Conservation (phyloP, 768 basidiomycete species). For the Phlebiopsis flavidoalba region DNA sequence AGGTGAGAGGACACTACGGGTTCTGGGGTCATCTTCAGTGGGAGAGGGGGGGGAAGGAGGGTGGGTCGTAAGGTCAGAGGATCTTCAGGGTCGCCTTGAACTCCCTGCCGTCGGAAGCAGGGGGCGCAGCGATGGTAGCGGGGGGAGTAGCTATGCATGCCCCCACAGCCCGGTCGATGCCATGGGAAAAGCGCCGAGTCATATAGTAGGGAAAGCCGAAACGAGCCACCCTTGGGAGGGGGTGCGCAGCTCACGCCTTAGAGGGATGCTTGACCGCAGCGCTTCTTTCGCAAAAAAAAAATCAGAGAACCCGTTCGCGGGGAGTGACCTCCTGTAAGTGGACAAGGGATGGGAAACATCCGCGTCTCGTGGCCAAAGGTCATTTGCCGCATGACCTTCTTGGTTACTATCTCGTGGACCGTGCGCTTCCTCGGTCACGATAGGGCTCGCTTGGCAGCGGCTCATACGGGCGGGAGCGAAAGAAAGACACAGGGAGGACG, state of each 20-base stretch:
- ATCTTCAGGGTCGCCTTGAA: conserved; percentile 70
- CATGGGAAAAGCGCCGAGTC: not conserved
- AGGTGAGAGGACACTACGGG: too few species aligned
- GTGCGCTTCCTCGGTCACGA: conserved; percentile 72
- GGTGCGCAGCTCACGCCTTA: conserved; percentile 65
- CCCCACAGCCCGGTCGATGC: not conserved
- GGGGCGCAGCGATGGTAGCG: conserved; percentile 48
- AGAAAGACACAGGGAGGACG: too few species aligned
- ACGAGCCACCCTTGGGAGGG: conserved; percentile 78
- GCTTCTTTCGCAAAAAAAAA: too few species aligned
- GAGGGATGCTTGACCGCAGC: too few species aligned
- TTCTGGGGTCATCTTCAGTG: too few species aligned
- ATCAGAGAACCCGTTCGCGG: too few species aligned
- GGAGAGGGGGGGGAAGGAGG: too few species aligned
- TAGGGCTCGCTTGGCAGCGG: too few species aligned
- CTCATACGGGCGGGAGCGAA: too few species aligned
- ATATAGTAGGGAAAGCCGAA: not conserved
- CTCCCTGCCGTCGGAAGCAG: conserved; percentile 60
- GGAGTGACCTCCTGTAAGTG: conserved; percentile 59
- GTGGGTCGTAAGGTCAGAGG: too few species aligned
- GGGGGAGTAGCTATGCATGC: conserved; percentile 39
- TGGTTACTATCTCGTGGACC: too few species aligned
- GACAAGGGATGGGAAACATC: too few species aligned
- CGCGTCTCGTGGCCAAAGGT: conserved; percentile 85
- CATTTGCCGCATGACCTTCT: conserved; percentile 85